phyloP scores from a whole-genome alignment of 768 basidiomycete genomes.

The Tricholoma bakamatsutake region DNA sequence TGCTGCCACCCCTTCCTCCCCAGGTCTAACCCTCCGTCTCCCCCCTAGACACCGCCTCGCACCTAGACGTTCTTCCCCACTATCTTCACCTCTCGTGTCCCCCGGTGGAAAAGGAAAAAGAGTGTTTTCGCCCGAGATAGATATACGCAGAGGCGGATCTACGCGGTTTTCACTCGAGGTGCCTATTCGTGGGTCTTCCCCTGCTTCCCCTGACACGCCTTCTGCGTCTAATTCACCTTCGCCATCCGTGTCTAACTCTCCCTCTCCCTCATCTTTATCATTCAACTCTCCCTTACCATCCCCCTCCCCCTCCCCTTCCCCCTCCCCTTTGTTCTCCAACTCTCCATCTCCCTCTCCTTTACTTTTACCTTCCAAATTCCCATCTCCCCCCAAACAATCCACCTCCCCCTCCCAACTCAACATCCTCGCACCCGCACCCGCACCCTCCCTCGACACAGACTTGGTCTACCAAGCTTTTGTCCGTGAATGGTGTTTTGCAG shows the following conservation, averaged over 20 bases:
- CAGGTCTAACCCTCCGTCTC: too few species aligned
- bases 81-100: neutral
- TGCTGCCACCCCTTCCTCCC: too few species aligned
- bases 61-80: neutral
- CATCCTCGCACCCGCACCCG: neutral
- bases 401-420: neutral
- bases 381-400: neutral
- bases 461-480: conserved; percentile 55
- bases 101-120: neutral
- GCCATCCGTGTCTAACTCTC: neutral
- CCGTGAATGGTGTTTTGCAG: conserved; percentile 64
- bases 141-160: too few species aligned
- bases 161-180: too few species aligned
- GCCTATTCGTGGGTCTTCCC: too few species aligned
- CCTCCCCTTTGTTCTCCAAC: too few species aligned
- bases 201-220: too few species aligned
- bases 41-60: too few species aligned
- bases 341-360: neutral
- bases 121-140: too few species aligned
- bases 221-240: neutral
- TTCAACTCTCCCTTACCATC: neutral
- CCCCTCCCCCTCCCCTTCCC: too few species aligned
- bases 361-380: too few species aligned
- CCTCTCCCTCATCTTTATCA: too few species aligned
- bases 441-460: conserved; percentile 10